Conservation (phyloP, 2,329 filamentous ascomycete genomes). For the Zymoseptoria tritici region DNA sequence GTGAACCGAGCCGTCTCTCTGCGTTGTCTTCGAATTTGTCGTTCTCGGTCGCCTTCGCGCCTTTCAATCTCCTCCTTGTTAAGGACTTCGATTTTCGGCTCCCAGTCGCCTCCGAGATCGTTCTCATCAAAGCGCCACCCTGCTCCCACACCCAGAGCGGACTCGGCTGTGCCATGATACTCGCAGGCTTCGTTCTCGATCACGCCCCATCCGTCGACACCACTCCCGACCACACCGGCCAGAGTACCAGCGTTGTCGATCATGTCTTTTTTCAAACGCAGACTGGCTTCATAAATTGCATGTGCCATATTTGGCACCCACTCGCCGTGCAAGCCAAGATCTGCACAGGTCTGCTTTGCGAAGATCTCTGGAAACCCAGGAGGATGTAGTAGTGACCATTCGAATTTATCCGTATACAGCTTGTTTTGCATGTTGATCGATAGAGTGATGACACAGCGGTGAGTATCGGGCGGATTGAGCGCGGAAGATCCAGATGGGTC, state of each 20-base stretch:
- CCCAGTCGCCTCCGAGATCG: slow-evolving; percentile 57
- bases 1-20: slow-evolving; percentile 83
- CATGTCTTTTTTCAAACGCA: slow-evolving; percentile 91
- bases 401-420: slow-evolving; percentile 93
- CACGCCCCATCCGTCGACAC: slow-evolving; percentile 60
- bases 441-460: slow-evolving; percentile 83
- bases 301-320: slow-evolving; percentile 93
- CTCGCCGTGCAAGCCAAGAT: slow-evolving; percentile 80
- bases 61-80: slow-evolving; percentile 97
- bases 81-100: slow-evolving; percentile 50
- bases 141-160: slow-evolving; percentile 56
- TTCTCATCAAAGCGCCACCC: slow-evolving; percentile 96
- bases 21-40: slow-evolving; percentile 77
- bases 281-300: slow-evolving; percentile 90
- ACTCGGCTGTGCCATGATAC: slow-evolving; percentile 30
- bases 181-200: slow-evolving; percentile 85
- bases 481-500: slow-evolving; percentile 42
- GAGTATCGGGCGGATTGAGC: slow-evolving; percentile 85
- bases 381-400: slow-evolving; percentile 91
- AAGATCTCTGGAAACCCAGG: slow-evolving; percentile 88
- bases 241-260: slow-evolving; percentile 66
- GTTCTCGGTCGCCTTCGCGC: slow-evolving; percentile 85
- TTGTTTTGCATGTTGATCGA: slow-evolving; percentile 88
- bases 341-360: slow-evolving; percentile 84
- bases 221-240: slow-evolving; percentile 64